Evolutionary conservation across 208 protist species (phyloP).

Genomic region (Histomonas meleagridis): DNA sequence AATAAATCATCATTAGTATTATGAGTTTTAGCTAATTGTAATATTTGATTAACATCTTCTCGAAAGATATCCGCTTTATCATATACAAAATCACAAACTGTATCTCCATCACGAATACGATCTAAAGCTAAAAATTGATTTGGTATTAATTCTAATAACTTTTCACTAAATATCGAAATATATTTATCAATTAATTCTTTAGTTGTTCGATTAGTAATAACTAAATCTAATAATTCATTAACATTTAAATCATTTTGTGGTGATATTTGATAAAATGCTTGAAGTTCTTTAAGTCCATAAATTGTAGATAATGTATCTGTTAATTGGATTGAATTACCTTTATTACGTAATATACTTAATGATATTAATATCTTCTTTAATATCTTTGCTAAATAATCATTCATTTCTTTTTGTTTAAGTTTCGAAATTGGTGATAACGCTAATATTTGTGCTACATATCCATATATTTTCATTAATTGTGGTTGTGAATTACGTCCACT

Average conservation of each 20-base stretch:
- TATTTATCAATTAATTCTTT: background rate
- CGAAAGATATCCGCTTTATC: background rate
- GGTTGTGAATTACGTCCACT: background rate
- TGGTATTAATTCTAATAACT: background rate
- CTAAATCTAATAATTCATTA: background rate
- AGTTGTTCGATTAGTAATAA: background rate
- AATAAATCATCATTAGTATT: background rate
- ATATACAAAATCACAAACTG: conserved; percentile 25
- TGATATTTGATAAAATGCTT: background rate
- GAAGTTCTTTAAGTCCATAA: background rate
- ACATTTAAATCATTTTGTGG: background rate
- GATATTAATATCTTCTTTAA: background rate
- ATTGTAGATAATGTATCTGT: background rate
- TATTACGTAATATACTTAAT: background rate
- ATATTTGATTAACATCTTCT: background rate
- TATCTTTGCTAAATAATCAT: background rate
- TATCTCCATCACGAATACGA: background rate
- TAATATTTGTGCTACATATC: background rate
- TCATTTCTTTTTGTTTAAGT: conserved; percentile 18
- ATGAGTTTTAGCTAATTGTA: background rate
- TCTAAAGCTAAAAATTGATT: background rate
- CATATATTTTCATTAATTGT: conserved; percentile 2
- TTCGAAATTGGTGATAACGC: background rate
- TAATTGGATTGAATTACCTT: background rate
- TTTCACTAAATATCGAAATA: background rate